These are phyloP conservation scores for Simmondsia chinensis DNA, from an alignment of 148 eudicot genomes.

Conservation along the genomic window DNA sequence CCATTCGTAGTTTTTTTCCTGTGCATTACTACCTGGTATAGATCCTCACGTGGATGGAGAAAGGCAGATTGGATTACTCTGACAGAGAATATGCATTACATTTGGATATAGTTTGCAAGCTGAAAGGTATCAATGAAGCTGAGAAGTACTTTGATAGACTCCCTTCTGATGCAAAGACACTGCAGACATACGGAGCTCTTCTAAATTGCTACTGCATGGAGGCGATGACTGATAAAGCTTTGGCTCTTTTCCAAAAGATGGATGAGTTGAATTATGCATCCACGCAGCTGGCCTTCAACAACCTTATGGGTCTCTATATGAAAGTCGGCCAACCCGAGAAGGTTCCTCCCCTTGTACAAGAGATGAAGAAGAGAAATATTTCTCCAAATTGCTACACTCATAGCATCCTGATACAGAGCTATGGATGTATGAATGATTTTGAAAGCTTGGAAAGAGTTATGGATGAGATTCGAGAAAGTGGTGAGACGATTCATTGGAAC, in stretches of 20 bases:
- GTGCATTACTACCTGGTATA: slow-evolving; percentile 17
- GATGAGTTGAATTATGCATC: slow-evolving; percentile 24
- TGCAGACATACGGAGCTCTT: slow-evolving; percentile 43
- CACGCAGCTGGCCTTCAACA: slow-evolving; percentile 24
- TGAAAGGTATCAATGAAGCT: slow-evolving; percentile 43
- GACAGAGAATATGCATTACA: slow-evolving; percentile 27
- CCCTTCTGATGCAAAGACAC: slow-evolving; percentile 20
- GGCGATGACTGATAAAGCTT: slow-evolving; percentile 44
- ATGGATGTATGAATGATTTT: slow-evolving; percentile 34
- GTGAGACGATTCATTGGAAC: slow-evolving; percentile 31
- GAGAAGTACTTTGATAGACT: slow-evolving; percentile 57
- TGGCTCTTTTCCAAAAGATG: slow-evolving; percentile 50
- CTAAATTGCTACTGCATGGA: slow-evolving; percentile 57
- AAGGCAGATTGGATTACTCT: slow-evolving; percentile 20
- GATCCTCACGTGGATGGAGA: slow-evolving; percentile 85
- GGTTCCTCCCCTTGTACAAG: slow-evolving; percentile 38
- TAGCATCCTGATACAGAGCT: slow-evolving; percentile 44
- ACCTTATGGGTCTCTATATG: slow-evolving; percentile 50
- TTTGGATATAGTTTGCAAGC: slow-evolving; percentile 43
- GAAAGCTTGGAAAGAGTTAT: slow-evolving; percentile 55
- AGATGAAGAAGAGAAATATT: slow-evolving; percentile 58
- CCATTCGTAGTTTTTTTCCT: neutral
- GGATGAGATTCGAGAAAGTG: slow-evolving; percentile 30
- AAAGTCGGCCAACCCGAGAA: slow-evolving; percentile 53
- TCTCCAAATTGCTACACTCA: slow-evolving; percentile 21